Base-by-base conservation (phyloP, 192 early-diverging fungal genomes). In the Podila verticillata region DNA sequence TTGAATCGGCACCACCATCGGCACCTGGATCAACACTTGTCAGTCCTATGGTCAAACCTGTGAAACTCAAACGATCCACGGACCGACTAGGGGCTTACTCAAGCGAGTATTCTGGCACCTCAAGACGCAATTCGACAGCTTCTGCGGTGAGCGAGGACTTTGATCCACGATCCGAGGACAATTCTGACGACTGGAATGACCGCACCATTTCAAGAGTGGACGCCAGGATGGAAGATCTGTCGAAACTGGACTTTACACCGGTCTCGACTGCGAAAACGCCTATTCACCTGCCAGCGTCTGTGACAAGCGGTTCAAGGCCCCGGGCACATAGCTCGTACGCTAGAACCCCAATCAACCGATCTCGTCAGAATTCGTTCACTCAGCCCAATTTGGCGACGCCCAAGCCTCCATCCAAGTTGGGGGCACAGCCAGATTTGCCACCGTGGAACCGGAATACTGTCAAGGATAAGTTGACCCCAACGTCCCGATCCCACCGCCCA, bases 91-190 rank as follows among this genome's bases (percentile, higher is more conserved):
- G 63, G 2, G 10, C 61, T 10, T 60, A 72, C 32, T 32, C 56
- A 1, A 66, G 65, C 15, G 77, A 80, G 34, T 30, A 67, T 6
- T 68, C 58, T 3, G 57, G 34, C 1, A 24, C 70, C 39, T 80
- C 77, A 12, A 70, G 77, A 3, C 60, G 70, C 29, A 72, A 72
- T 51, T 80, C 77, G 19, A 57, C 66, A 0, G 36, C 70, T 1
- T 80, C 77, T 7, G 9, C 68, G 12, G 22, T 56, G 51, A 80
- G 77, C 24, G 77, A 80, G 22, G 69, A 80, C 35, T 65, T 63
- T 34, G 77, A 80, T 34, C 19, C 60, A 0, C 63, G 65, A 4
- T 48, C 75, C 0, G 75, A 68, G 20, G 66, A 58, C 13, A 47
- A 54, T 2, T 48, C 60, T n/a, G 75, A 70, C 2, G 63, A 66